Base-by-base conservation (phyloP, 2,329 filamentous ascomycete species). In the Colletotrichum australisinense region DNA sequence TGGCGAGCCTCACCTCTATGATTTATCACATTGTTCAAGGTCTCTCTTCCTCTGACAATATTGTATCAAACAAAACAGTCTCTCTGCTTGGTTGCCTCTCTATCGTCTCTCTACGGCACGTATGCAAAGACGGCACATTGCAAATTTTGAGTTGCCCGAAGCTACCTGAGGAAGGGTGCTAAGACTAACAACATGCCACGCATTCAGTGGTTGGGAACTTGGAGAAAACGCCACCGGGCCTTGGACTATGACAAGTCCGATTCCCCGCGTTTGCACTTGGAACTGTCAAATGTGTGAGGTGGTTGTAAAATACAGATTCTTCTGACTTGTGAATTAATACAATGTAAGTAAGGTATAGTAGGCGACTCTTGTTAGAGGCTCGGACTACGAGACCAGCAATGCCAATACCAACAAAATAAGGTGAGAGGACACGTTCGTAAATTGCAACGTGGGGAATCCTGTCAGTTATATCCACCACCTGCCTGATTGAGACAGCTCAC, bases 371-470 rank as follows among this genome's bases (percentile, higher is more conserved):
- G 46, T 35, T 26, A 46, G n/a, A 55, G 24, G 22, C 53, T 42
- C 38, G 38, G 38, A 49, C 55, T 57, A 26, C 16, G 11, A 28
- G 8, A 28, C 8, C 16, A 28, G 28, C 26, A 19, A 42, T 14
- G 35, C 16, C 22, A 49, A 26, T 30, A 12, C 32, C 32, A 35
- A 35, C 11, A 35, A 35, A 35, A 35, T 12, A 35, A 35, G 4
- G 32, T 35, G 32, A 63, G 30, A 72, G 68, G 72, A 74, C 72
- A 74, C 72, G 72, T 74, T 74, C 72, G 24, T 49, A 6, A 26
- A 73, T 69, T 60, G 55, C 55, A 46, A 22, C 60, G 30, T 63
- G 66, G 70, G 66, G 66, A 70, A 62, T 70, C 67, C 70, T 59
- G 58, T 46, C 16, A 19, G 19, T 12, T 19, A 35, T 55, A 52